Evolutionary conservation across 495 filamentous ascomycete genomes (phyloP), one percentile per base, ranked within the genome.

Genomic region (Neurospora sp.): DNA sequence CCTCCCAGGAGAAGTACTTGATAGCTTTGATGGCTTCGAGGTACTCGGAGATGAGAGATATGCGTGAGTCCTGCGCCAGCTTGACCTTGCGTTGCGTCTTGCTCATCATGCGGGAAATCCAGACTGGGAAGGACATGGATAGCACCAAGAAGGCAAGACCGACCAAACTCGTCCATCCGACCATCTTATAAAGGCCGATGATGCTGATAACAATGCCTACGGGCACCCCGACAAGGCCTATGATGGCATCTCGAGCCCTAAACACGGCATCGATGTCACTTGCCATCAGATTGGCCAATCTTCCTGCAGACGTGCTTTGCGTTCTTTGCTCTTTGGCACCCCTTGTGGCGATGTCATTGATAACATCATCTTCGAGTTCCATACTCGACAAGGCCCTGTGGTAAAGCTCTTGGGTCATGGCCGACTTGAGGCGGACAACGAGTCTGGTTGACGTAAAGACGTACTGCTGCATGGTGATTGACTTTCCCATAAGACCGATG

Each of bases 1-100:
- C 81, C 69, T 87, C 85, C 85, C 85, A 87, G 9, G 84, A 81
- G 75, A 87, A 87, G 72, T 86, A 87, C 72, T 87, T 87, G 76
- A 87, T 81, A 8, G 83, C 83, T 27, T 82, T 82, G 48, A 87
- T 86, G 4, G 84, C 84, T 39, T 79, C 78, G 20, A 87, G 76
- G 72, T 86, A 86, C 70, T 87, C 85, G 10, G 83, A 81, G 39
- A 86, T 82, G 18, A 84, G 83, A 10, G 84, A 85, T 39, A 87
- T 84, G 11, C 85, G 84, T n/a, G 80, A 81, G 75, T 87, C 85
- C 31, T 85, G 85, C 46, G 84, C 83, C 71, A 78, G 75, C 76
- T 85, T 86, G 69, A 84, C 82, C 38, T 81, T 81, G 59, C 79
- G 79, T 72, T 86, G 84, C 69, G 79, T 77, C 14, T 78, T 78